Base-by-base conservation (phyloP, 2,329 filamentous ascomycete species). In the Apiospora pterosperma region DNA sequence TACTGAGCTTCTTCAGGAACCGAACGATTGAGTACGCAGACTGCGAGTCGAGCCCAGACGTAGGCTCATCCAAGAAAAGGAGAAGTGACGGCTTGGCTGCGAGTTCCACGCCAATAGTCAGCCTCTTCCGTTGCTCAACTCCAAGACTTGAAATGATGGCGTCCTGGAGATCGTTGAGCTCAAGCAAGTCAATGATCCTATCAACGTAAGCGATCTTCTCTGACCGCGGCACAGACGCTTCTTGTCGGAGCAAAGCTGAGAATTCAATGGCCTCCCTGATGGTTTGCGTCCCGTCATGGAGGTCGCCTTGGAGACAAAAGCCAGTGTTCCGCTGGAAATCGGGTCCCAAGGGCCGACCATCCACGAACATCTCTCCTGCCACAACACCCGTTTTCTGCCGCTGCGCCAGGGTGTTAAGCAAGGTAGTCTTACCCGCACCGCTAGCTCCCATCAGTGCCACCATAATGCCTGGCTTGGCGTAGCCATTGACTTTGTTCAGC, bases 101-200 rank as follows among this genome's bases (percentile, higher is more conserved):
- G 11, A 96, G 83, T 73, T 96, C 92, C 8, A 96, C 92, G 69
- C 91, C 92, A 65, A 96, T 96, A 0, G 92, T 96, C n/a, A 96
- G 85, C 70, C 92, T 90, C 76, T 92, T 92, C 70, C 88, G 84
- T 75, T 91, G 87, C 75, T 92, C 89, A 8, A 92, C 88, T 4
- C 87, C 87, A 64, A 97, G 88, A 14, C 92, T 93, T 76, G 94
- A 96, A 6, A 92, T 88, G 0, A 84, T 85, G 1, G 89, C 89
- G 5, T 88, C 87, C 1, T 88, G 88, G 48, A 91, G 86, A 5
- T 85, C 80, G n/a, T 84, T 79, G 84, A 92, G 89, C 71, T 92
- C 89, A 0, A 92, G 77, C 0, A 92, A 78, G 59, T 88, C 84
- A n/a, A 90, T 87, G 59, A 92, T 86, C 8, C 83, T 88, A 71